Percentiles rank a stretch among this genome's conserved stretches.
Evolutionary conservation across 331 rosid species (phyloP).

Genomic region (Quercus tomentella): DNA sequence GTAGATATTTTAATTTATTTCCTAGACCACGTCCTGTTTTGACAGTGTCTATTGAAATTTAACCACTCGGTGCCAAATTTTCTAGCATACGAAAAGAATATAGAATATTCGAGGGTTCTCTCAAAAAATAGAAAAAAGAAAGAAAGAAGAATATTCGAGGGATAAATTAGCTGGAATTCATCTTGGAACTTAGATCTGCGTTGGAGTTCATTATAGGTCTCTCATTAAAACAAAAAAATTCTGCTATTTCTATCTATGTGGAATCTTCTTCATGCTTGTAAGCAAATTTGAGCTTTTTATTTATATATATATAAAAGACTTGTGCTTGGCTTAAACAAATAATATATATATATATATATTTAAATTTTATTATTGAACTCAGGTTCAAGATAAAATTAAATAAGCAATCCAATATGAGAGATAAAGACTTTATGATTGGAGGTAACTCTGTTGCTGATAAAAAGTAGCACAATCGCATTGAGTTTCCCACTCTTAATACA

Average conservation of each 20-base stretch:
- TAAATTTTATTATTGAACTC: too few relatives aligned
- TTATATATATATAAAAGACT: too few relatives aligned
- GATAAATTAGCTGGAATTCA: slow-evolving; percentile 10
- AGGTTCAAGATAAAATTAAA: too few relatives aligned
- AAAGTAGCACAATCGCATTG: too few relatives aligned
- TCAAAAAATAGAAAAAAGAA: background rate
- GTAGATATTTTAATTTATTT: background rate
- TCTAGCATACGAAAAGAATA: background rate
- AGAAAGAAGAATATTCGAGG: background rate
- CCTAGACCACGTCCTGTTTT: background rate
- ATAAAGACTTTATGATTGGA: too few relatives aligned
- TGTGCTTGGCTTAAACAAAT: too few relatives aligned
- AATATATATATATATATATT: too few relatives aligned
- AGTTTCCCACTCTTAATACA: too few relatives aligned
- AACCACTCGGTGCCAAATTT: background rate
- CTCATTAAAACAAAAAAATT: background rate
- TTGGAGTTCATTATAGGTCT: slow-evolving; percentile 1
- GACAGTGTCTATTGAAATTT: background rate
- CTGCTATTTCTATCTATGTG: background rate
- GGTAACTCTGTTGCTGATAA: too few relatives aligned
- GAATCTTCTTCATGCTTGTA: slow-evolving; percentile 4
- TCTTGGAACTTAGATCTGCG: background rate
- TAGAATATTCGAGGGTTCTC: background rate
- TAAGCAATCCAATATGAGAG: too few relatives aligned
- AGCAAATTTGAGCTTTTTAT: too few relatives aligned